Base-by-base conservation (phyloP, 2,329 filamentous ascomycete genomes). In the Cercospora sp. region DNA sequence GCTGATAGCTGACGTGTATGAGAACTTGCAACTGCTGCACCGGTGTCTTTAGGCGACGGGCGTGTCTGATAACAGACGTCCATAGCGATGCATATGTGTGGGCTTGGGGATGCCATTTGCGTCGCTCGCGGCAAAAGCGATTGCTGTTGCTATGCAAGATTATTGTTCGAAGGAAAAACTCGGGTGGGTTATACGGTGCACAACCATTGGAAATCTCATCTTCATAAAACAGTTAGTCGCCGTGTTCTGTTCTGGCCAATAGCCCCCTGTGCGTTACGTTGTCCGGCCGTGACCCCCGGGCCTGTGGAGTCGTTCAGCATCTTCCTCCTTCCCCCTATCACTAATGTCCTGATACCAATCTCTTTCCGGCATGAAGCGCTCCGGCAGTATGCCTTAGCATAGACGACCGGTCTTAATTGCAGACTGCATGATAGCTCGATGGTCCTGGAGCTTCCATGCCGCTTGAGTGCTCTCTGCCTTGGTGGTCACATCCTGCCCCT, bases 311-410 rank as follows among this genome's bases (percentile, higher is more conserved):
- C 3, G 23, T 48, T 39, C 8, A 1, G 26, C 16, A n/a, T 48
- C 59, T 16, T 42, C 36, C 16, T 28, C 59, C 10, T 8, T 26
- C 10, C 18, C 39, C 10, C 18, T 26, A 2, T 30, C 12, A 3
- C 4, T 8, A 8, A 61, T 61, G 2, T 9, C 20, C 18, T 28
- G 12, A 30, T 20, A 12, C 23, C 59, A 61, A 10, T 10, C 20
- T 20, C 23, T 45, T 39, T 28, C 20, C 18, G 23, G 59, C 18
- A 61, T 16, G 7, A 48, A 61, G n/a, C 45, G 88, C 12, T 10
- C 55, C n/a, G 28, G 55, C 55, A 36, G 16, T 3, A 57, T 28
- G 12, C 53, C 26, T 26, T 57, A 6, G 12, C 16, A 13, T 7
- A 57, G 53, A 28, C 13, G 23, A 31, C 53, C 26, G 8, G 7